Evolutionary conservation across 2,329 filamentous ascomycete genomes (phyloP).

Genomic region (Scorias spongiosa): DNA sequence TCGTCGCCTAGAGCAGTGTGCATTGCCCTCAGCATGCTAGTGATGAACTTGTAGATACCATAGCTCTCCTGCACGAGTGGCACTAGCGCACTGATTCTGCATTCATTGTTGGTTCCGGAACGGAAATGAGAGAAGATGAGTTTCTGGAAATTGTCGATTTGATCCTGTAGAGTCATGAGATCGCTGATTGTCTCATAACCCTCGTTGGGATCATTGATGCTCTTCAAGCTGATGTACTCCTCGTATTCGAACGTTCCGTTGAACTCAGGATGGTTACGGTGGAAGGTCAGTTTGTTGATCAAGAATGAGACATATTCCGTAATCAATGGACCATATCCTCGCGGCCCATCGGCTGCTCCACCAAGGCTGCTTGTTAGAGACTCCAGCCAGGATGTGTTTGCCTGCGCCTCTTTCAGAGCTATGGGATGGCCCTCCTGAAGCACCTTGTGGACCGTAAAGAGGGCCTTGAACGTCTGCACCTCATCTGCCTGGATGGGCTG

Average conservation of each 20-base stretch:
- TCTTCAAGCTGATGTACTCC: slow-evolving; percentile 95
- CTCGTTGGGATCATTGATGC: slow-evolving; percentile 97
- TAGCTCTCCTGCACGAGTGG: slow-evolving; percentile 95
- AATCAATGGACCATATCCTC: slow-evolving; percentile 76
- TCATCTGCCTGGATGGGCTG: slow-evolving; percentile 98
- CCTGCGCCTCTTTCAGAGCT: slow-evolving; percentile 74
- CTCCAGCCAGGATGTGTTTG: slow-evolving; percentile 81
- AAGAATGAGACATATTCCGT: slow-evolving; percentile 95
- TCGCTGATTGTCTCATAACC: slow-evolving; percentile 93
- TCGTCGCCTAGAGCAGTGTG: slow-evolving; percentile 81
- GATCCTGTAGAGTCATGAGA: slow-evolving; percentile 90
- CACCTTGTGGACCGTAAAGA: slow-evolving; percentile 95
- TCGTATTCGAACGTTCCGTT: slow-evolving; percentile 99
- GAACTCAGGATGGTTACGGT: slow-evolving; percentile 92
- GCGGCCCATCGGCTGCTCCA: slow-evolving; percentile 52
- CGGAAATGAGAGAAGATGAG: slow-evolving; percentile 96
- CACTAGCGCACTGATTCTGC: slow-evolving; percentile 83
- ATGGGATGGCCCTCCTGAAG: slow-evolving; percentile 90
- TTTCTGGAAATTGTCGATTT: slow-evolving; percentile 98
- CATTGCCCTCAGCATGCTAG: slow-evolving; percentile 97
- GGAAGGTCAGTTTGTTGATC: slow-evolving; percentile 88
- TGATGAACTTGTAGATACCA: slow-evolving; percentile 98
- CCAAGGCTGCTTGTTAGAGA: slow-evolving; percentile 67
- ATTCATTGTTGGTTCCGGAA: slow-evolving; percentile 84
- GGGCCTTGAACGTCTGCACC: slow-evolving; percentile 95